Evolutionary conservation across 768 basidiomycete genomes (phyloP), one percentile per base, ranked within the genome.

Genomic region (Xerocomellus dryophilus): DNA sequence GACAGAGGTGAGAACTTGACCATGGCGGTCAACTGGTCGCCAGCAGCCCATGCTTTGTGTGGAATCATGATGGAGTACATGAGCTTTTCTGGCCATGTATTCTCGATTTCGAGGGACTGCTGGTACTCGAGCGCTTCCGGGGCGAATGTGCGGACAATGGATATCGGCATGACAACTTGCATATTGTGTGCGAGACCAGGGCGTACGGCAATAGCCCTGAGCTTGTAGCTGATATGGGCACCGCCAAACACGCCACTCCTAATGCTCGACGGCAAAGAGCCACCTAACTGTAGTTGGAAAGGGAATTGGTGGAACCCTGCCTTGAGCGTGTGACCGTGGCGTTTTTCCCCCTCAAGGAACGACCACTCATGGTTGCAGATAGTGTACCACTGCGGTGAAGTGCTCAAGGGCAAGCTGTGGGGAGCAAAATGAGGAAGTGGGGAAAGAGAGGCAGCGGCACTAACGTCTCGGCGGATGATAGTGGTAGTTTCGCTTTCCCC

Each of bases 21-120:
- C 12, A 87, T 73, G 0, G 91, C 86, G 0, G 88, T 86, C 51
- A 97, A 73, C 10, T 78, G 80, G 70, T 98, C 94, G 7, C 94
- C 95, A 0, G 86, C 89, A 0, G 93, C 91, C 85, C 90, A 98
- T 0, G 95, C 96, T 66, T 95, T 96, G 78, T 96, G 93, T 0
- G 95, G 95, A 31, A 98, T 72, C 75, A 93, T 89, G 65, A 93
- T 82, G 6, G 88, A 86, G 70, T 96, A 98, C 94, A 95, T 96
- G 72, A 97, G 76, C 74, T 98, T 98, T 20, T 88, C 88, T 0
- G 96, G 94, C 96, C 96, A 98, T 15, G 93, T 94, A 69, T 95
- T 97, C 71, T 97, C 91, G 60, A 92, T 86, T 69, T 98, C 96
- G 53, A 97, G 80, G 2, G 93, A 93, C 67, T 98, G 94, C 64